Percentiles rank a stretch among this genome's conserved stretches.
Conservation (phyloP, 495 filamentous ascomycete species). For the Symbiotaphrina buchneri region DNA sequence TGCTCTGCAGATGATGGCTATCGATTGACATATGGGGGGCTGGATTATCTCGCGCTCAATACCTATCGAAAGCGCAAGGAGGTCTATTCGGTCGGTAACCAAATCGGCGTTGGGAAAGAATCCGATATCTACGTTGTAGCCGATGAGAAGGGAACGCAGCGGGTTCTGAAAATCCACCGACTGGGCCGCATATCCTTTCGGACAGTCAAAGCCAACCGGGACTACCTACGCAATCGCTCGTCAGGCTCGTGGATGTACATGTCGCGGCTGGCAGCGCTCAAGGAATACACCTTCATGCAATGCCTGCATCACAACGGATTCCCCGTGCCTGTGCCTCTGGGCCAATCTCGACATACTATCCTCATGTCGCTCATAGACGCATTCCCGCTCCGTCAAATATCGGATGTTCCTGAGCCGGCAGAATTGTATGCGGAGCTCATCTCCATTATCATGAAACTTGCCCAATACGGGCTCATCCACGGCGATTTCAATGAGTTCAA, state of each 20-base stretch:
- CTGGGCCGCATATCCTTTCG: conserved; percentile 94
- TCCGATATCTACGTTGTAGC: conserved; percentile 89
- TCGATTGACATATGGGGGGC: conserved; percentile 84
- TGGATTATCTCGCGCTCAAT: conserved; percentile 89
- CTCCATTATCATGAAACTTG: conserved; percentile 61
- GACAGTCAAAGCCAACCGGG: conserved; percentile 81
- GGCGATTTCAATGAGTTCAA: conserved; percentile 99
- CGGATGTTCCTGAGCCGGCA: conserved; percentile 55
- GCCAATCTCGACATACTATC: conserved; percentile 79
- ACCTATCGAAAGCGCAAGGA: conserved; percentile 53
- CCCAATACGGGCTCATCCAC: conserved; percentile 79
- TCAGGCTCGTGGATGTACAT: conserved; percentile 94
- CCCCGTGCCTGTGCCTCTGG: conserved; percentile 66
- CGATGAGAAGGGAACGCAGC: conserved; percentile 28
- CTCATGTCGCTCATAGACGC: conserved; percentile 85
- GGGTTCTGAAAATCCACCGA: conserved; percentile 79
- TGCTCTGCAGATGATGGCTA: conserved; percentile 62
- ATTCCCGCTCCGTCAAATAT: conserved; percentile 70
- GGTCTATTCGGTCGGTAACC: conserved; percentile 82
- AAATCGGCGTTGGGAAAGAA: conserved; percentile 94
- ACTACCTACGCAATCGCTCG: conserved; percentile 70
- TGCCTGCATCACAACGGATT: conserved; percentile 65
- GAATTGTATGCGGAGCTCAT: conserved; percentile 74
- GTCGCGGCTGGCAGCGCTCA: conserved; percentile 71
- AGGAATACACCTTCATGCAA: conserved; percentile 85